Percentiles rank a stretch among this genome's conserved stretches.
These are phyloP conservation scores for Exophiala mesophila DNA, from an alignment of 2,329 filamentous ascomycete species.

Conservation along the genomic window DNA sequence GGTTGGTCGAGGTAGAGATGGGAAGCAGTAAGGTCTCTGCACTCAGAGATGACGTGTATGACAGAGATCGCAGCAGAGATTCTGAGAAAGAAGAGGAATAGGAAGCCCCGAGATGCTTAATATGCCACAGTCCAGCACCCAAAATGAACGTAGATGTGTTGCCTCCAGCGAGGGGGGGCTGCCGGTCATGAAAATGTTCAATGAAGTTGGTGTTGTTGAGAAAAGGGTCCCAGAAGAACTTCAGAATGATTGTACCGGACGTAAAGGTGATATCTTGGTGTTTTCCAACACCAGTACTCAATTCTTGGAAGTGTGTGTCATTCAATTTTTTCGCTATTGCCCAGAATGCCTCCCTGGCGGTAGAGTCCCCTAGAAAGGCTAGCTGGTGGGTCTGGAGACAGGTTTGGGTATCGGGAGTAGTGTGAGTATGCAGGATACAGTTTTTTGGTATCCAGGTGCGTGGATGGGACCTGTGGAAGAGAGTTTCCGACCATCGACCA, in stretches of 20 bases:
- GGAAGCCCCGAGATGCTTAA: constrained; percentile 41
- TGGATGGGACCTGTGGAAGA: constrained; percentile 18
- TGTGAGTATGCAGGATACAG: constrained; percentile 56
- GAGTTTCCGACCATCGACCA: constrained; percentile 47
- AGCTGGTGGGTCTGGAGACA: constrained; percentile 51
- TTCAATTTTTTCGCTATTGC: constrained; percentile 49
- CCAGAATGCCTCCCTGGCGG: constrained; percentile 58
- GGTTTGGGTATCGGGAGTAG: constrained; percentile 45
- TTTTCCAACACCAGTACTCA: constrained; percentile 36
- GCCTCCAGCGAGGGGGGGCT: neutral
- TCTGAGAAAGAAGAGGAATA: constrained; percentile 44
- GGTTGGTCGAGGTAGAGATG: too few species aligned
- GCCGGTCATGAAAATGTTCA: constrained; percentile 31
- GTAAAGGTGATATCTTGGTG: constrained; percentile 45
- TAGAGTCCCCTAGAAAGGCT: constrained; percentile 59
- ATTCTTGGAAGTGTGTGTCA: constrained; percentile 34
- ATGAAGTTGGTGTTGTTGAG: constrained; percentile 49
- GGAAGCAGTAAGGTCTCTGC: too few species aligned
- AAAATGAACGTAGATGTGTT: constrained; percentile 37
- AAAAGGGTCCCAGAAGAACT: constrained; percentile 61
- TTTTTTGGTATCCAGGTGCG: constrained; percentile 56
- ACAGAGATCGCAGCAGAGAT: too few species aligned
- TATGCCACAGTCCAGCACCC: constrained; percentile 54
- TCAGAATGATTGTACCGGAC: constrained; percentile 44
- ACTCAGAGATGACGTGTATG: too few species aligned